Evolutionary conservation across 108 stramenopile species (phyloP).

Genomic region (Fragilariopsis cylindrus): DNA sequence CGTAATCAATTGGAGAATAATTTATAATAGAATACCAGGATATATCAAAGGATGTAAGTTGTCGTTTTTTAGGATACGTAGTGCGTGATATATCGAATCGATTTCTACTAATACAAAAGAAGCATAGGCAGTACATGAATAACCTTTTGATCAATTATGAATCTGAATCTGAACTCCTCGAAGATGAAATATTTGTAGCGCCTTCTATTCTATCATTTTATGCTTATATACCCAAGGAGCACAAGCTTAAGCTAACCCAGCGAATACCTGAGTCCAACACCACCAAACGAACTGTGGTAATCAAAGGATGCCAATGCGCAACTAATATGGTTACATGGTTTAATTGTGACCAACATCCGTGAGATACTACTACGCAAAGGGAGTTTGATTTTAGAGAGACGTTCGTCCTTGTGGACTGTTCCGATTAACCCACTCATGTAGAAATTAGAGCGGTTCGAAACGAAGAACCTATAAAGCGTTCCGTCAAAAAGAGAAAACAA

Average conservation of each 20-base stretch:
- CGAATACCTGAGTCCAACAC: background rate
- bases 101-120: background rate
- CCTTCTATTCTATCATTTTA: conserved; percentile 60
- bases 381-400: background rate
- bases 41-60: conserved; percentile 15
- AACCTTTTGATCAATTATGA: too few species aligned
- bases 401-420: conserved; percentile 30
- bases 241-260: conserved; percentile 15
- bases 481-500: background rate
- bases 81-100: conserved; percentile 21
- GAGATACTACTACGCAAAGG: background rate
- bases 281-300: conserved; percentile 5
- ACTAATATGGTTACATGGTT: conserved; percentile 25
- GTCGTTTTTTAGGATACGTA: conserved; percentile 23
- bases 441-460: conserved; percentile 30
- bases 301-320: conserved; percentile 29
- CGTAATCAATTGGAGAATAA: background rate
- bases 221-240: conserved; percentile 49
- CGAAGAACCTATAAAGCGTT: conserved; percentile 6
- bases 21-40: conserved; percentile 13
- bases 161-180: too few species aligned
- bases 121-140: too few species aligned
- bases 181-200: conserved; percentile 5
- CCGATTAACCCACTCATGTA: conserved; percentile 30
- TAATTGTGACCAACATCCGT: conserved; percentile 28